Evolutionary conservation across 495 filamentous ascomycete species (phyloP), one percentile per base, ranked within the genome.

Genomic region (Wilcoxina mikolae): DNA sequence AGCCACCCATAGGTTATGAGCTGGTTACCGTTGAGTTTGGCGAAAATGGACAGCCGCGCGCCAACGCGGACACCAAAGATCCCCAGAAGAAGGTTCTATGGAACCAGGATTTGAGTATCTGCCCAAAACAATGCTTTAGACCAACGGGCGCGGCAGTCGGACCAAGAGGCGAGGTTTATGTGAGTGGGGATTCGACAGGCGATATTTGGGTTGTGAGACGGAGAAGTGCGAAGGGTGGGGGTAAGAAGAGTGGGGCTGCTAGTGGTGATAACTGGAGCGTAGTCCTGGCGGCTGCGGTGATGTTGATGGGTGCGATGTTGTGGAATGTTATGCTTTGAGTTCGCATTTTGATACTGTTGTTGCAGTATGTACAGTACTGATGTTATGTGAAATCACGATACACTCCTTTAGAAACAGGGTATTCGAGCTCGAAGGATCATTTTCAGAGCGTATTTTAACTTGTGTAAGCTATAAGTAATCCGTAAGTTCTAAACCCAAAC

Each of bases 91-190:
- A 80, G 48, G 65, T 84, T 2, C 58, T 84, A 25, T 65, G 64
- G 47, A 80, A 78, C 20, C 29, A 49, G 1, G 67, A 81, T 35
- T 61, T 66, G 43, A 55, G 58, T 3, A 55, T 42, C 1, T 79
- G 77, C 56, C 75, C 75, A 3, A 55, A 56, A 0, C 56, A 56
- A 17, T 83, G 80, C 58, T 73, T 79, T 45, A 64, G 79, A 25
- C 78, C 78, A 4, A 77, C 73, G 1, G 77, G 77, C 4, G 51
- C 81, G 31, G 73, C 71, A 17, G 66, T 76, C 2, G 76, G 80
- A 62, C 49, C 7, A 1, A 26, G 64, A 22, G 71, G 70, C 4
- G 59, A 76, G 33, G 38, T 82, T 20, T 82, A 74, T 53, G 71
- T 82, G 63, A 76, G 71, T 39, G 75, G 72, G 11, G 78, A 81